Conservation (phyloP, 139 green algal genomes). For the Monoraphidium neglectum region DNA sequence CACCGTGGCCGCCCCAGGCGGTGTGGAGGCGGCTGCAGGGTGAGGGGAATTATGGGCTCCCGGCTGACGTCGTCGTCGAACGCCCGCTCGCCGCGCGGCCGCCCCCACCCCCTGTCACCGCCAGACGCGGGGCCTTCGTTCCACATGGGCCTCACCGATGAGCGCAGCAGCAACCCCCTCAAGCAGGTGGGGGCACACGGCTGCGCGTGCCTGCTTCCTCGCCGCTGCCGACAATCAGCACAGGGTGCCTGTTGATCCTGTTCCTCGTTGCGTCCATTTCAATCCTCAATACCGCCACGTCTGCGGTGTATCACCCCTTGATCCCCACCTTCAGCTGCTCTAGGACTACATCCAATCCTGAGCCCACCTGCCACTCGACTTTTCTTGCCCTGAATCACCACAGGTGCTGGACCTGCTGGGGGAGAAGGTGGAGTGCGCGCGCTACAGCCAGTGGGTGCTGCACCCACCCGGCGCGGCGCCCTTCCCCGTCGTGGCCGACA, state of each 20-base stretch:
- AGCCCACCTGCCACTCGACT: too few species aligned
- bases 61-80: too few species aligned
- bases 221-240: not conserved
- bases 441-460: constrained; percentile 79
- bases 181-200: constrained; percentile 43
- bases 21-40: too few species aligned
- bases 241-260: too few species aligned
- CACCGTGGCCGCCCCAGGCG: too few species aligned
- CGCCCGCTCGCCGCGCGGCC: too few species aligned
- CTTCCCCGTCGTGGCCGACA: constrained; percentile 67
- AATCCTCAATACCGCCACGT: too few species aligned
- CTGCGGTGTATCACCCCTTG: not conserved
- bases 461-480: constrained; percentile 63
- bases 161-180: constrained; percentile 59
- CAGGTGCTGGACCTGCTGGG: constrained; percentile 66
- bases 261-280: too few species aligned
- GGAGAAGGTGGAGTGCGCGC: constrained; percentile 58
- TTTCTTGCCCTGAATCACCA: too few species aligned
- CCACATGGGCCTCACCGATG: constrained; percentile 67
- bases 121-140: constrained; percentile 86
- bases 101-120: too few species aligned
- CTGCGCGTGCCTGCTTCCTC: not conserved
- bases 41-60: too few species aligned
- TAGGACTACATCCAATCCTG: too few species aligned
- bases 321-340: not conserved